phyloP scores from a whole-genome alignment of 1,284 basidiomycete genomes.

The Sanghuangporus sanghuang region DNA sequence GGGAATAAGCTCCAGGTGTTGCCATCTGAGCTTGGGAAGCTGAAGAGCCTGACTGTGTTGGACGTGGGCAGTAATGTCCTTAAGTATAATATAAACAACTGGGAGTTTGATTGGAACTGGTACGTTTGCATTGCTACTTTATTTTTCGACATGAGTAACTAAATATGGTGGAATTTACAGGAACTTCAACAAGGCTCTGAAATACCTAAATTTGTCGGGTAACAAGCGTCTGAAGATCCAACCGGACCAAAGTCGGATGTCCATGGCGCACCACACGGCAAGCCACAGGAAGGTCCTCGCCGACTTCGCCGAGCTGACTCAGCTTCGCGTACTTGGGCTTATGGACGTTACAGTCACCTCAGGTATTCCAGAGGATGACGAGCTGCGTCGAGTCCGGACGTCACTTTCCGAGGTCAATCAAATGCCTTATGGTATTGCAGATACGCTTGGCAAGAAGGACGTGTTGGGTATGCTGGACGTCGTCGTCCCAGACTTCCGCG shows the following conservation, averaged over 20 bases:
- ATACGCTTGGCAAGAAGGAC: constrained; percentile 81
- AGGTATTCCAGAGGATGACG: constrained; percentile 85
- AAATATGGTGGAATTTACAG: constrained; percentile 35
- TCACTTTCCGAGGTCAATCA: constrained; percentile 87
- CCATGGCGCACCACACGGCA: constrained; percentile 27
- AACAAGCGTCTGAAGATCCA: constrained; percentile 89
- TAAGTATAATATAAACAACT: constrained; percentile 98
- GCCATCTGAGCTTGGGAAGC: constrained; percentile 85
- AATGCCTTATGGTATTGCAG: constrained; percentile 97
- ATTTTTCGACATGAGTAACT: constrained; percentile 4
- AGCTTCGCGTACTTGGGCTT: constrained; percentile 86
- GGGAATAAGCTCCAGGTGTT: constrained; percentile 93
- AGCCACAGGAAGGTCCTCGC: constrained; percentile 51
- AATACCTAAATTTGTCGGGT: constrained; percentile 86
- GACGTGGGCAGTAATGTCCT: constrained; percentile 94
- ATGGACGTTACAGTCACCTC: constrained; percentile 97
- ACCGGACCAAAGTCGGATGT: constrained; percentile 36
- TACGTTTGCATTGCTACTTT: constrained; percentile 31
- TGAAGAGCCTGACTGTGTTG: constrained; percentile 76
- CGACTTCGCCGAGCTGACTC: constrained; percentile 81
- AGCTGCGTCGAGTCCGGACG: constrained; percentile 89
- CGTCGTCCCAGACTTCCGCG: constrained; percentile 86
- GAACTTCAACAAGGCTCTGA: constrained; percentile 94
- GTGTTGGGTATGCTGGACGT: constrained; percentile 90
- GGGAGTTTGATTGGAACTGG: constrained; percentile 99